Base-by-base conservation (phyloP, 495 filamentous ascomycete species). In the Penicillium parvum region DNA sequence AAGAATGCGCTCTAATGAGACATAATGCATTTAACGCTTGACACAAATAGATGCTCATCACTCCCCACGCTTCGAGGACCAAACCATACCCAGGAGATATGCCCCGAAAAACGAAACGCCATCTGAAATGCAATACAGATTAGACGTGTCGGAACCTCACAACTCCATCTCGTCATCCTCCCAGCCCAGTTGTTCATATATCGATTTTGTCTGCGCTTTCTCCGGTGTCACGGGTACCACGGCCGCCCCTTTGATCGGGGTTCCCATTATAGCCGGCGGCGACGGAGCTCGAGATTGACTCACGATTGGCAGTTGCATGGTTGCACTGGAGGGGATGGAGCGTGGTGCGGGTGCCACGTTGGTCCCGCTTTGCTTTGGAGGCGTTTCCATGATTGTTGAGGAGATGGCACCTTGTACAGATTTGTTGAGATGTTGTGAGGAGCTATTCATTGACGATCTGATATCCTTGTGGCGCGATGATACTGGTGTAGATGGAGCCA, bases 151-250 rank as follows among this genome's bases (percentile, higher is more conserved):
- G 4, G 5, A 16, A 23, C 10, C 15, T 65, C 58, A 54, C 75
- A 81, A 44, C 4, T 61, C 57, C 50, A 61, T 55, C 18, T 79
- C 72, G 47, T 84, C 77, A 54, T 85, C 82, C 51, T 91, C 83
- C 89, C 89, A 88, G 33, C 88, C 84, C 35, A 92, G 58, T 25
- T 69, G 66, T 60, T 83, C 78, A 56, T 85, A 94, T 33, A 95
- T 85, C 12, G 53, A 55, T 28, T 50, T 84, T 11, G 52, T 40
- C 35, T 61, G 51, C 10, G 57, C 69, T 63, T 63, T 73, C 58
- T 69, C 64, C 7, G 68, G 68, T 1, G 67, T 71, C 29, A 62
- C 57, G 5, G 64, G 64, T 22, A 69, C 49, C 37, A 46, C 37
- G 1, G 50, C 41, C 26, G 47, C 23, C 26, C 43, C 55, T 40